A percentile compares a stretch with the other conserved stretches of the same genome.
These are phyloP conservation scores for Xylariaceae sp. DNA, from an alignment of 2,329 filamentous ascomycete species.

Conservation along the genomic window DNA sequence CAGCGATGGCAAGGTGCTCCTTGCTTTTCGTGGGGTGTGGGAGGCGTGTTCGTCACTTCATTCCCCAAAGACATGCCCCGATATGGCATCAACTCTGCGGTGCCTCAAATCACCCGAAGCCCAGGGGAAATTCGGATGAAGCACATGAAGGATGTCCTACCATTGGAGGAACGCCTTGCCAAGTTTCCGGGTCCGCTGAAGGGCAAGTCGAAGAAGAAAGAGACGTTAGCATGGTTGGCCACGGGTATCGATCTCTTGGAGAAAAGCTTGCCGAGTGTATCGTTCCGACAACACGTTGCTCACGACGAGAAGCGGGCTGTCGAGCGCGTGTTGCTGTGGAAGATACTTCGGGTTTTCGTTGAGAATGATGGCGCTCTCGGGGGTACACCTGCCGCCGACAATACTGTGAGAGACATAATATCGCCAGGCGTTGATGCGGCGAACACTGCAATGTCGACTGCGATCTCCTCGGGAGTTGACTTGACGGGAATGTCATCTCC, in stretches of 20 bases:
- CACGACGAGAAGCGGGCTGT: conserved; percentile 63
- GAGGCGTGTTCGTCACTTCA: conserved; percentile 71
- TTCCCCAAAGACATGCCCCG: conserved; percentile 86
- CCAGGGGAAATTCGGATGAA: conserved; percentile 77
- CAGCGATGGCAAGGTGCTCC: conserved; percentile 88
- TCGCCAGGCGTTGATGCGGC: conserved; percentile 45
- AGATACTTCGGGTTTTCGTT: conserved; percentile 70
- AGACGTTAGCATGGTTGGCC: conserved; percentile 72
- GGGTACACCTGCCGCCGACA: conserved; percentile 61
- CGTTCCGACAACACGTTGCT: conserved; percentile 42
- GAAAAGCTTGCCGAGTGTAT: conserved; percentile 42
- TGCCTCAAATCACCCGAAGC: conserved; percentile 72
- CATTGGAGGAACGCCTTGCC: conserved; percentile 62
- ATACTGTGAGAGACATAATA: conserved; percentile 67
- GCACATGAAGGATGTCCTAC: conserved; percentile 65
- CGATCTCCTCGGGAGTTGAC: conserved; percentile 27
- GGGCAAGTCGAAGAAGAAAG: conserved; percentile 92
- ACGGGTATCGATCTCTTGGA: conserved; percentile 70
- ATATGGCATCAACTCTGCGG: conserved; percentile 65
- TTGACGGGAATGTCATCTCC: conserved; percentile 31
- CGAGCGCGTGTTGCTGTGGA: conserved; percentile 82
- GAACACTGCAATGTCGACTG: conserved; percentile 15
- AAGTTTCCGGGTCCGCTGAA: conserved; percentile 88
- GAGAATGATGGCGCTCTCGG: conserved; percentile 82
- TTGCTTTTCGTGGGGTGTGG: conserved; percentile 80